These are phyloP conservation scores for Lentinula sp. DNA, from an alignment of 768 basidiomycete genomes.

Conservation along the genomic window DNA sequence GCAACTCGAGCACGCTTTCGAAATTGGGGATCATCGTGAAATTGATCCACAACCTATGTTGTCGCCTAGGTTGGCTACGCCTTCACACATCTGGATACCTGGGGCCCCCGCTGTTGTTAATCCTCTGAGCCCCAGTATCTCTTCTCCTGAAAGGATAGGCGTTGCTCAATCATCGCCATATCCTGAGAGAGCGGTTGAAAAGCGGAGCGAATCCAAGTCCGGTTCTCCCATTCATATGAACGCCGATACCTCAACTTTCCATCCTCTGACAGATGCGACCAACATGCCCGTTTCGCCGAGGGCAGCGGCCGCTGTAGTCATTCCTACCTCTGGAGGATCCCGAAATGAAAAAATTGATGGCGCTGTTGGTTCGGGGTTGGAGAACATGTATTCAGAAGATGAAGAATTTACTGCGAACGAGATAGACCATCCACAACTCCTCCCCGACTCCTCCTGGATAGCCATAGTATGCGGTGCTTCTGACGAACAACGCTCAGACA, in stretches of 20 bases:
- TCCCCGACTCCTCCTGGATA: conserved; percentile 71
- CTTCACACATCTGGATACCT: conserved; percentile 51
- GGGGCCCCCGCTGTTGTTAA: conserved; percentile 49
- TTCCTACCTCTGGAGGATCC: no score
- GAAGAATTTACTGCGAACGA: conserved; percentile 11
- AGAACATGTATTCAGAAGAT: background rate
- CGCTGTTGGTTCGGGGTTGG: background rate
- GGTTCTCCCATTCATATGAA: background rate
- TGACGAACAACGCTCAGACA: conserved; percentile 43
- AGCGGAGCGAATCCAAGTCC: background rate
- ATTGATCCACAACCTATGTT: conserved; percentile 8
- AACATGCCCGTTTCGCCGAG: background rate
- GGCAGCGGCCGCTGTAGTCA: background rate
- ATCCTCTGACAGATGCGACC: conserved; percentile 16
- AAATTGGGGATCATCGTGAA: conserved; percentile 4
- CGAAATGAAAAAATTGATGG: background rate
- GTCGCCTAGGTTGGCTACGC: conserved; percentile 36
- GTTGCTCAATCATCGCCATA: conserved; percentile 7
- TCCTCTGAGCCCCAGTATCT: conserved; percentile 11
- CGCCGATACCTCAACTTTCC: conserved; percentile 18
- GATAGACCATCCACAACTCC: conserved; percentile 31
- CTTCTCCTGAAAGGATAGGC: conserved; percentile 7
- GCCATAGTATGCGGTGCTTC: conserved; percentile 74
- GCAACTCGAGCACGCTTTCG: background rate
- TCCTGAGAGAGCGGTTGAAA: conserved; percentile 3